Conservation (phyloP, 2,329 filamentous ascomycete genomes). For the Gliomastix tumulicola region DNA sequence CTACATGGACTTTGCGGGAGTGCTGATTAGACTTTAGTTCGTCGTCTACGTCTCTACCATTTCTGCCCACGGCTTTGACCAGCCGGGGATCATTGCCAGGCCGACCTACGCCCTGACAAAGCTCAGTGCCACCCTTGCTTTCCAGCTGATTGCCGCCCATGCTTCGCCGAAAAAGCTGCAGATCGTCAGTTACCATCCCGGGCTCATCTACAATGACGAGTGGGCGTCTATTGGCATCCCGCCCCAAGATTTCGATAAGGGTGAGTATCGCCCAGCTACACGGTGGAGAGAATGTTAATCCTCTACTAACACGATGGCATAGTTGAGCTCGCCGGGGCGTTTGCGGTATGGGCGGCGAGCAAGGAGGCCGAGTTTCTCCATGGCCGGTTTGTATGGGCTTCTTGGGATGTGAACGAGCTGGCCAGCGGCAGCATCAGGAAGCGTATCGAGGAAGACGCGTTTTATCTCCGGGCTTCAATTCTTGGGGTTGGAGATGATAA, state of each 20-base stretch:
- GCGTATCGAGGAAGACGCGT: slow-evolving; percentile 6
- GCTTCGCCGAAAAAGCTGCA: slow-evolving; percentile 14
- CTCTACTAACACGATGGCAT: not conserved
- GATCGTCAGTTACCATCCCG: slow-evolving; percentile 14
- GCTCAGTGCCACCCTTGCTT: slow-evolving; percentile 20
- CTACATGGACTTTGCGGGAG: too few relatives aligned
- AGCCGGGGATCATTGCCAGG: too few relatives aligned
- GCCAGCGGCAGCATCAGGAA: slow-evolving; percentile 4
- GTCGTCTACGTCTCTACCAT: too few relatives aligned
- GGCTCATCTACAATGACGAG: slow-evolving; percentile 6
- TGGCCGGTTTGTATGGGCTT: slow-evolving; percentile 27
- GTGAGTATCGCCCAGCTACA: not conserved
- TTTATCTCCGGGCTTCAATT: slow-evolving; percentile 5
- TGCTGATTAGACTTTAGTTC: too few relatives aligned
- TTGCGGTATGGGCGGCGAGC: slow-evolving; percentile 29
- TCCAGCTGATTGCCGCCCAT: slow-evolving; percentile 30
- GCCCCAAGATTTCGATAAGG: not conserved
- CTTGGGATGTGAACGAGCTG: slow-evolving; percentile 29
- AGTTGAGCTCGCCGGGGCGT: slow-evolving; percentile 13
- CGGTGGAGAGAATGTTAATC: not conserved
- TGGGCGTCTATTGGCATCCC: not conserved
- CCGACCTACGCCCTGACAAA: slow-evolving; percentile 28
- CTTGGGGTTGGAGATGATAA: too few relatives aligned
- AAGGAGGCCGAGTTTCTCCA: slow-evolving; percentile 29
- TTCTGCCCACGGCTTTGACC: too few relatives aligned